Evolutionary conservation across 805 yeast species (phyloP).

Genomic region (Saccharomycopsis fermentans): DNA sequence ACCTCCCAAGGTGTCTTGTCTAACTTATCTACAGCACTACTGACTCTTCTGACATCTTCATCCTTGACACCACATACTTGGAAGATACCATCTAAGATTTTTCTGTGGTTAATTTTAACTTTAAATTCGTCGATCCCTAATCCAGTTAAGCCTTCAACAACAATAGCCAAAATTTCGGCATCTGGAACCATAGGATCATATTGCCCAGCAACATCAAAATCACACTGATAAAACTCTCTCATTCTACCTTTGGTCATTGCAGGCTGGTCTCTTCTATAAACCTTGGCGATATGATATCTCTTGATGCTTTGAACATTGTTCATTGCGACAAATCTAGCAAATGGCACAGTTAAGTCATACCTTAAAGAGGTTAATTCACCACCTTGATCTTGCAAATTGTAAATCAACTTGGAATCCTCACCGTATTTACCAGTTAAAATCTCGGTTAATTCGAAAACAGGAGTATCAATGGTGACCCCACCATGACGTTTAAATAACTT

Average conservation of each 20-base stretch:
- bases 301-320: constrained; percentile 84
- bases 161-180: constrained; percentile 72
- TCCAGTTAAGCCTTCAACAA: constrained; percentile 75
- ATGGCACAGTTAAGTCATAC: constrained; percentile 96
- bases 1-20: constrained; percentile 95
- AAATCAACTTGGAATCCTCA: constrained; percentile 93
- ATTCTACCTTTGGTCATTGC: constrained; percentile 99
- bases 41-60: constrained; percentile 86
- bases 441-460: constrained; percentile 93
- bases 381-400: constrained; percentile 96
- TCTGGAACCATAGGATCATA: constrained; percentile 96
- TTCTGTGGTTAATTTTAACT: constrained; percentile 89
- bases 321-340: constrained; percentile 95
- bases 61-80: constrained; percentile 89
- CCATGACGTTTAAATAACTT: constrained; percentile 87
- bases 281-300: constrained; percentile 95
- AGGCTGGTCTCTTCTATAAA: constrained; percentile 98
- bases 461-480: constrained; percentile 96
- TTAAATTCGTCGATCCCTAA: constrained; percentile 86
- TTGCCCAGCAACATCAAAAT: constrained; percentile 90
- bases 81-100: constrained; percentile 91
- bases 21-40: constrained; percentile 92
- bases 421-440: constrained; percentile 96
- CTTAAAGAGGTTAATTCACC: constrained; percentile 94
- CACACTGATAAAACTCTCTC: constrained; percentile 99